These are phyloP conservation scores for Rhizoclosmatium sp. DNA, from an alignment of 192 early-diverging fungal genomes.

Conservation along the genomic window DNA sequence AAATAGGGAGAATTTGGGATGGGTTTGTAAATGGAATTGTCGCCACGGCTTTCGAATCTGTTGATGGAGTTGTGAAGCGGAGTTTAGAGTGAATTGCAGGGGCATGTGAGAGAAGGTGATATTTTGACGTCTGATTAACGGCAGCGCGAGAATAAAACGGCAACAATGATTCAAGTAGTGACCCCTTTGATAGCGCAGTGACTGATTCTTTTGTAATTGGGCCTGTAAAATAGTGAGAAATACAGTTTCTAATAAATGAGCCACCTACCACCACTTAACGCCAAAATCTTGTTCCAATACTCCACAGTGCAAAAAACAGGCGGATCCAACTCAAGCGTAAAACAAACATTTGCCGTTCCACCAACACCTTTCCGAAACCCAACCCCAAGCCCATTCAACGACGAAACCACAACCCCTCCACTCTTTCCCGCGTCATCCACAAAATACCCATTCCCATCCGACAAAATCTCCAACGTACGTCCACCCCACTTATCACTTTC, in stretches of 20 bases:
- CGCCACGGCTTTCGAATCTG: neutral
- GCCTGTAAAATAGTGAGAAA: neutral
- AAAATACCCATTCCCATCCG: neutral
- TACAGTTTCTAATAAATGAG: neutral
- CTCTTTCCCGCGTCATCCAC: neutral
- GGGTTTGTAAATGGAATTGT: neutral
- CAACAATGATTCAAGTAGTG: neutral
- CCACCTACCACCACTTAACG: neutral
- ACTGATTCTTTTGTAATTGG: neutral
- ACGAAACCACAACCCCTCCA: neutral
- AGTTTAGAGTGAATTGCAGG: neutral
- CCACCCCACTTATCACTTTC: neutral
- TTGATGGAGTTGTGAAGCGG: neutral
- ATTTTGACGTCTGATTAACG: neutral
- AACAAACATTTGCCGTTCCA: neutral
- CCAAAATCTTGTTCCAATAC: neutral
- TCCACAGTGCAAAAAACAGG: neutral
- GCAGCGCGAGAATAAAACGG: neutral
- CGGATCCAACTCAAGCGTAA: conserved; percentile 6
- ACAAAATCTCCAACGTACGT: neutral
- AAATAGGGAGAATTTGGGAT: neutral
- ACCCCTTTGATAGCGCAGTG: neutral
- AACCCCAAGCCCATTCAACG: neutral
- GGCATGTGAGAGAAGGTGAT: neutral
- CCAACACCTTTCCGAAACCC: neutral